A percentile compares a stretch with the other conserved stretches of the same genome.
Conservation (phyloP, 2,329 filamentous ascomycete genomes). For the Bipolaris oryzae region DNA sequence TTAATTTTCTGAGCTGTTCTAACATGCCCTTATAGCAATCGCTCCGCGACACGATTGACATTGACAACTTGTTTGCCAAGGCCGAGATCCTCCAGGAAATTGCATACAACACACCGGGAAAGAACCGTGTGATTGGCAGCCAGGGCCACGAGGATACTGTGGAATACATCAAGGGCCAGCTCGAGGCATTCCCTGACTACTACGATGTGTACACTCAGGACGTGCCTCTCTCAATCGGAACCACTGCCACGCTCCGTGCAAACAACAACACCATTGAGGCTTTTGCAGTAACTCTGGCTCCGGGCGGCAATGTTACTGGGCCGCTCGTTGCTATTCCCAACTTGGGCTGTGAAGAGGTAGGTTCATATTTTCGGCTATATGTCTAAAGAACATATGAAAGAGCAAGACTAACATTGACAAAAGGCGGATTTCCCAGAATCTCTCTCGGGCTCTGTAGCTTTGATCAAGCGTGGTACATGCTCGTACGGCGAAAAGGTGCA, state of each 20-base stretch:
- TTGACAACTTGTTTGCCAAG: slow-evolving; percentile 36
- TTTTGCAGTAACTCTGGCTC: slow-evolving; percentile 37
- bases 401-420: background rate
- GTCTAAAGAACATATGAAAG: background rate
- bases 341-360: slow-evolving; percentile 43
- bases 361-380: background rate
- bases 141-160: slow-evolving; percentile 50
- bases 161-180: slow-evolving; percentile 43
- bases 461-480: slow-evolving; percentile 73
- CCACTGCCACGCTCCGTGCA: slow-evolving; percentile 36
- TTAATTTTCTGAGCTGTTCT: background rate
- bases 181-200: slow-evolving; percentile 43
- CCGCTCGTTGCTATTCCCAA: slow-evolving; percentile 42
- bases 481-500: slow-evolving; percentile 73
- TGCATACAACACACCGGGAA: slow-evolving; percentile 47
- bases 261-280: slow-evolving; percentile 39
- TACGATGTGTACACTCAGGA: slow-evolving; percentile 46
- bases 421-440: slow-evolving; percentile 65
- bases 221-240: slow-evolving; percentile 30
- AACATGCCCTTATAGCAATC: slow-evolving; percentile 20
- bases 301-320: slow-evolving; percentile 39
- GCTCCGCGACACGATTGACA: slow-evolving; percentile 32
- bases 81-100: slow-evolving; percentile 46
- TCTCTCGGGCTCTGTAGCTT: slow-evolving; percentile 68
- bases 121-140: slow-evolving; percentile 51